Conservation (phyloP, 495 filamentous ascomycete genomes). For the Annulohypoxylon stygium region DNA sequence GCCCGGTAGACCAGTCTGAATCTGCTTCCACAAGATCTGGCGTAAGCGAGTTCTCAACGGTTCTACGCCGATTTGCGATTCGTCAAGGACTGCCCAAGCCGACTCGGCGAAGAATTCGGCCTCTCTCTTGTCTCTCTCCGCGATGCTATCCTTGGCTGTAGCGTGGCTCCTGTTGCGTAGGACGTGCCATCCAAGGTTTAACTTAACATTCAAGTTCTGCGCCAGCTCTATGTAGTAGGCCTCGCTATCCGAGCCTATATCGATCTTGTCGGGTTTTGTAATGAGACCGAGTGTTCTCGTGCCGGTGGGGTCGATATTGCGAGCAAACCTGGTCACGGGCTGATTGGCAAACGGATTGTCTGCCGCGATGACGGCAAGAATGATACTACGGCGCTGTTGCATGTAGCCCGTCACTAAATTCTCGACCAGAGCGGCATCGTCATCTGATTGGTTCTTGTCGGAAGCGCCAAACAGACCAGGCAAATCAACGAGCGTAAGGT, state of each 20-base stretch:
- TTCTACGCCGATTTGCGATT: conserved; percentile 36
- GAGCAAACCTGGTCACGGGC: conserved; percentile 60
- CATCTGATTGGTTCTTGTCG: conserved; percentile 57
- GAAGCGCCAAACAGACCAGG: conserved; percentile 65
- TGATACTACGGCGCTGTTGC: conserved; percentile 60
- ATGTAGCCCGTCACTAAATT: conserved; percentile 64
- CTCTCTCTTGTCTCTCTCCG: conserved; percentile 54
- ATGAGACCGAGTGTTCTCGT: conserved; percentile 63
- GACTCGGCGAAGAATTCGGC: conserved; percentile 50
- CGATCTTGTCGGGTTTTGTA: conserved; percentile 65
- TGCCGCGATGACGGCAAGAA: conserved; percentile 66
- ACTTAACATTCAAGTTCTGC: conserved; percentile 61
- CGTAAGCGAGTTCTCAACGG: conserved; percentile 40
- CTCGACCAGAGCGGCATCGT: conserved; percentile 58
- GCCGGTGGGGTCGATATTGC: conserved; percentile 57
- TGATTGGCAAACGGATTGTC: conserved; percentile 65
- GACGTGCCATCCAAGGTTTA: conserved; percentile 65
- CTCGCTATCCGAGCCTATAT: conserved; percentile 57
- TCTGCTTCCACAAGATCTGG: conserved; percentile 43
- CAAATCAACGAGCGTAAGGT: conserved; percentile 69
- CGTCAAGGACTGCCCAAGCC: conserved; percentile 34
- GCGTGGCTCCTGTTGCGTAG: conserved; percentile 60
- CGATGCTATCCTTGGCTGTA: conserved; percentile 51
- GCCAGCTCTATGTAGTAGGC: conserved; percentile 56
- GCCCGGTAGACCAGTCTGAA: conserved; percentile 39